phyloP scores from a whole-genome alignment of 1,284 basidiomycete genomes.

The Hypsizygus ulmarius region DNA sequence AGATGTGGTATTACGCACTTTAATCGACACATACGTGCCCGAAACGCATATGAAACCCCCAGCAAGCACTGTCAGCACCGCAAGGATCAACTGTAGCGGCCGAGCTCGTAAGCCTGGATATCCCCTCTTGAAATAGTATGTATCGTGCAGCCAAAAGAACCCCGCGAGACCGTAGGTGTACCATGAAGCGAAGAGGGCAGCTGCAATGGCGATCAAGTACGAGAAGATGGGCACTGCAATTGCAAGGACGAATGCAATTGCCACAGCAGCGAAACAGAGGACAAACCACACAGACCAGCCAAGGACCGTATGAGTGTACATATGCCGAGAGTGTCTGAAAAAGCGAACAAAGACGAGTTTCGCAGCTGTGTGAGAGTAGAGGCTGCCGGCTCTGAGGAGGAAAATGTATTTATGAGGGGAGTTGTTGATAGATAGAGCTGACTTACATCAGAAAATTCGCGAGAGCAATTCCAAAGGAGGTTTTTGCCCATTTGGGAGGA shows the following conservation, averaged over 20 bases:
- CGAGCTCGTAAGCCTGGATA: conserved; percentile 28
- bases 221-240: conserved; percentile 55
- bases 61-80: conserved; percentile 42
- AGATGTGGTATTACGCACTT: conserved; percentile 30
- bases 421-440: background rate
- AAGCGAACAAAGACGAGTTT: conserved; percentile 62
- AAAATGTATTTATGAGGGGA: background rate
- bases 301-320: conserved; percentile 52
- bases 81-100: conserved; percentile 34
- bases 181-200: conserved; percentile 56
- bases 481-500: conserved; percentile 49
- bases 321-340: conserved; percentile 55
- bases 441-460: conserved; percentile 51
- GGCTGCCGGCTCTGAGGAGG: conserved; percentile 37
- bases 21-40: conserved; percentile 52
- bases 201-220: conserved; percentile 51
- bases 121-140: conserved; percentile 42
- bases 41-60: conserved; percentile 55
- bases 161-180: conserved; percentile 57
- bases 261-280: conserved; percentile 42
- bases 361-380: conserved; percentile 53
- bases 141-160: conserved; percentile 56
- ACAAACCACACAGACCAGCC: conserved; percentile 60
- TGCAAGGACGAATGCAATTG: conserved; percentile 53
- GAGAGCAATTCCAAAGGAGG: conserved; percentile 45